These are phyloP conservation scores for Ephemerocybe angulata DNA, from an alignment of 768 basidiomycete genomes.

Conservation along the genomic window DNA sequence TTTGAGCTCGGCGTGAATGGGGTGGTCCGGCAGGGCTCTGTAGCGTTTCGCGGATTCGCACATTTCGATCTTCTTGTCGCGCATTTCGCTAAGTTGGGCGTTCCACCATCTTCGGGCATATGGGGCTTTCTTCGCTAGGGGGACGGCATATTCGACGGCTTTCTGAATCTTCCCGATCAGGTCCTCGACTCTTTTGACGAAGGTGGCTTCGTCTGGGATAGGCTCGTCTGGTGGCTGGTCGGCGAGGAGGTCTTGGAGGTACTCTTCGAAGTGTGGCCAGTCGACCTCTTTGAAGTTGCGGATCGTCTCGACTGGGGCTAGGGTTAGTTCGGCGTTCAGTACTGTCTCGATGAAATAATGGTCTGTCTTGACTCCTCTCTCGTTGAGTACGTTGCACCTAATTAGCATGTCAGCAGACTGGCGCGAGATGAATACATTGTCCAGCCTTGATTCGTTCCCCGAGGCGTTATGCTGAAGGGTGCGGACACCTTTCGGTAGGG, in stretches of 20 bases:
- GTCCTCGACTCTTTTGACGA: neutral
- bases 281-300: conserved; percentile 16
- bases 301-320: neutral
- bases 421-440: conserved; percentile 39
- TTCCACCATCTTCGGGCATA: conserved; percentile 20
- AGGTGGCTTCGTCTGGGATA: neutral
- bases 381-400: conserved; percentile 23
- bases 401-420: conserved; percentile 15
- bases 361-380: conserved; percentile 27
- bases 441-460: conserved; percentile 33
- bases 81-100: conserved; percentile 20
- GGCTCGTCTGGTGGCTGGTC: neutral
- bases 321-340: conserved; percentile 19
- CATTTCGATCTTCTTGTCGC: conserved; percentile 14
- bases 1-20: conserved; percentile 15
- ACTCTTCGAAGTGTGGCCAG: conserved; percentile 20
- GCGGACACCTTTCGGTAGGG: conserved; percentile 27
- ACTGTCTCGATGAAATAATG: conserved; percentile 36
- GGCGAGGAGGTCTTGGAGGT: conserved; percentile 4
- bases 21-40: conserved; percentile 18
- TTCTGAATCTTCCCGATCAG: conserved; percentile 11
- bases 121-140: neutral
- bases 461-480: conserved; percentile 28
- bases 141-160: conserved; percentile 4
- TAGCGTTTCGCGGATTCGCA: conserved; percentile 3